A percentile compares a stretch with the other conserved stretches of the same genome.
Conservation (phyloP, 805 yeast species). For the Myxozyma mucilagina region DNA sequence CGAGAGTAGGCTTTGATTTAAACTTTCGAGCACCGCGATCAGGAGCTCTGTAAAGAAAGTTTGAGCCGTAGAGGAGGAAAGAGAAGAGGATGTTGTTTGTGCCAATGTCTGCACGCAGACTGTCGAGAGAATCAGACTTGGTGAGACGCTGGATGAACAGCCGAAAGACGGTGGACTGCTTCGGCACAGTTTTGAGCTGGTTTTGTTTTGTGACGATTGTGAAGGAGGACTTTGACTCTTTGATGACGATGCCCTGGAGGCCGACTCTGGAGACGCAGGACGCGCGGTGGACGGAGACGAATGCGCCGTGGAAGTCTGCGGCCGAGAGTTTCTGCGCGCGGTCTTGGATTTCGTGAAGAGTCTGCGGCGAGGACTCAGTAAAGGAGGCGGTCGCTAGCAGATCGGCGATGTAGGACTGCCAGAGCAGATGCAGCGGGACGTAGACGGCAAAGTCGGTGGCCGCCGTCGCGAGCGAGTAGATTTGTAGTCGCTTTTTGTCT, state of each 20-base stretch:
- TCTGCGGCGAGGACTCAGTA: neutral
- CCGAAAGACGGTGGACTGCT: constrained; percentile 21
- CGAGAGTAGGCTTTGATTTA: constrained; percentile 15
- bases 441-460: constrained; percentile 11
- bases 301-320: constrained; percentile 30
- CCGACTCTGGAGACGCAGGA: constrained; percentile 24
- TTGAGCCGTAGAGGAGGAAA: constrained; percentile 23
- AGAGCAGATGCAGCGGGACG: constrained; percentile 12
- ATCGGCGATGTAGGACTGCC: constrained; percentile 26
- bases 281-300: constrained; percentile 7
- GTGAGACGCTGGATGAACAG: neutral
- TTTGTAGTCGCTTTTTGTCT: constrained; percentile 13
- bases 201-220: constrained; percentile 12
- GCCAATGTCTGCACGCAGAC: neutral
- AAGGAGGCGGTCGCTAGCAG: neutral
- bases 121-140: neutral
- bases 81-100: neutral
- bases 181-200: constrained; percentile 18
- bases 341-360: constrained; percentile 12
- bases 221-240: constrained; percentile 19
- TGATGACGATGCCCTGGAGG: constrained; percentile 18
- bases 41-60: constrained; percentile 26
- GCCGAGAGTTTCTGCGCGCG: constrained; percentile 17
- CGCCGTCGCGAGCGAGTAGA: constrained; percentile 8
- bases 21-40: constrained; percentile 30